Evolutionary conservation across 306 rosid species (phyloP), one percentile per base, ranked within the genome.

Genomic region (Quercus dentata): DNA sequence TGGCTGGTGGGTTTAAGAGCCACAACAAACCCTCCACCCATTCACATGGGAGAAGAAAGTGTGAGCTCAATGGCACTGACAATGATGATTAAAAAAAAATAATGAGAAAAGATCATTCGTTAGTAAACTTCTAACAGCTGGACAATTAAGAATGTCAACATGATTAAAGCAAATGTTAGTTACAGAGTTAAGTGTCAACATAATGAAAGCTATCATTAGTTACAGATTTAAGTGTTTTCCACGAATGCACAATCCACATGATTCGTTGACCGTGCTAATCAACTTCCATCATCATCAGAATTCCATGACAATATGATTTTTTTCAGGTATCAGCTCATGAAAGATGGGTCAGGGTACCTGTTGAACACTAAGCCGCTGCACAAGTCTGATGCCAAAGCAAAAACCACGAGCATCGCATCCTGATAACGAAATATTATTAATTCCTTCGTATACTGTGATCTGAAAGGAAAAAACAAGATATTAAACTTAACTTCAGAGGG

Each of bases 351-450:
- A 33, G 14, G 41, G 21, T 68, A 68, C 72, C 72, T 68, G 52
- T 33, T 33, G 72, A 35, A 68, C 15, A 1, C 52, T 35, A 68
- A 21, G 28, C 72, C 13, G 52, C 52, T n/a, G 35, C n/a, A 68
- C 72, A 68, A 68, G 72, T 19, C 72, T 33, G 72, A 68, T 35
- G 46, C 72, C 72, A 68, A 68, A 68, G 72, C 72, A 68, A 25
- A 68, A 68, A 68, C n/a, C 72, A 35, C 72, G 72, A 33, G 72
- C 72, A 68, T 68, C 72, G n/a, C 72, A 18, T 35, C 72, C 27
- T 4, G 72, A 68, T 31, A 68, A 33, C 0, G 72, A 68, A 68
- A 68, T 68, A 14, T 4, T 35, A 38, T 68, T 68, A 68, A 68
- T 33, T 28, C 52, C 52, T 5, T 68, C 72, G 17, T 10, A 19